phyloP scores from a whole-genome alignment of 352 stramenopile species.

The Globisporangium alternatum region DNA sequence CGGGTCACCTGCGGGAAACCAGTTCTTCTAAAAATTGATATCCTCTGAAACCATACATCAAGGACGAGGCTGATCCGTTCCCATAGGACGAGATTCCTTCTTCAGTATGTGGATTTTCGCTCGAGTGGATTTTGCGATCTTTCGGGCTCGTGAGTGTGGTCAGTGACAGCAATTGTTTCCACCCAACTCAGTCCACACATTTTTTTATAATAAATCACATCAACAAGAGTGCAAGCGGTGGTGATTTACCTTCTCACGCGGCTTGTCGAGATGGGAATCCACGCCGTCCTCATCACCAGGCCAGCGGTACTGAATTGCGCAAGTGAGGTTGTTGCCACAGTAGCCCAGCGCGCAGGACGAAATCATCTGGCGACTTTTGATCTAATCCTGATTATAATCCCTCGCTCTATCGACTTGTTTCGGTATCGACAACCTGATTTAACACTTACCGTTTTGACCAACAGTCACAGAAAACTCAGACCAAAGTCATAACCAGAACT shows the following conservation, averaged over 20 bases:
- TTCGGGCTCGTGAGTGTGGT: slow-evolving; percentile 1
- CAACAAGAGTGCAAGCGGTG: not conserved
- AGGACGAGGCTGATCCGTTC: not conserved
- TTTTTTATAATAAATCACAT: not conserved
- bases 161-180: not conserved
- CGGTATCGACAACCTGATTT: not conserved
- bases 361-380: not conserved
- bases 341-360: not conserved
- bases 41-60: not conserved
- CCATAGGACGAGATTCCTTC: slow-evolving; percentile 2
- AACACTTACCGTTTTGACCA: not conserved
- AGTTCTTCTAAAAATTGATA: not conserved
- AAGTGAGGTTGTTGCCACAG: not conserved
- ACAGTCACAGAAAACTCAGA: not conserved
- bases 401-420: not conserved
- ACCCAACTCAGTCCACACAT: not conserved
- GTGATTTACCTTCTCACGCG: not conserved
- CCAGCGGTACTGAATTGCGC: not conserved
- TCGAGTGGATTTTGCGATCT: slow-evolving; percentile 10
- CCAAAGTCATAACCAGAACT: not conserved
- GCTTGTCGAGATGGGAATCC: not conserved
- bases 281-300: not conserved
- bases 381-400: not conserved
- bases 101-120: slow-evolving; percentile 4
- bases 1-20: not conserved